These are phyloP conservation scores for Aspergillus aculeatinus DNA, from an alignment of 2,329 filamentous ascomycete species.

Conservation along the genomic window DNA sequence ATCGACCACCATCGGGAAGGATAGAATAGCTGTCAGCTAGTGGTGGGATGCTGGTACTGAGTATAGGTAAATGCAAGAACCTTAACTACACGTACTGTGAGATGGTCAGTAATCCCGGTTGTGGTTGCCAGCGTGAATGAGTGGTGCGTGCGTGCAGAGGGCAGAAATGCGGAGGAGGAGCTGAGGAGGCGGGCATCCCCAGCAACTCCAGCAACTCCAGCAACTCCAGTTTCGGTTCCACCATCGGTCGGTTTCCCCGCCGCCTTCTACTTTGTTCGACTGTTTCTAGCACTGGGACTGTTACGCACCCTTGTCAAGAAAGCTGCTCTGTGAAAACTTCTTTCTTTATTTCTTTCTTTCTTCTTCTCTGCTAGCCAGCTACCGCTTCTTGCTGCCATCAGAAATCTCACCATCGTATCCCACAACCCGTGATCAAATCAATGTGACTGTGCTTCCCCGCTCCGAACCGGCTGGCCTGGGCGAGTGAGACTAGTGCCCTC, in stretches of 20 bases:
- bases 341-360: not conserved
- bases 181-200: no score
- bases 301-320: no score
- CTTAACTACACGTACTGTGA: no score
- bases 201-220: not conserved
- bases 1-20: not conserved
- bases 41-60: no score
- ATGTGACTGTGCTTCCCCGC: slow-evolving; percentile 1
- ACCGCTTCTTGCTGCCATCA: no score
- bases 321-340: no score
- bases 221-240: not conserved
- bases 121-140: not conserved
- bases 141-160: not conserved
- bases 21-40: not conserved
- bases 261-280: not conserved
- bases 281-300: not conserved
- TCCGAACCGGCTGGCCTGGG: not conserved
- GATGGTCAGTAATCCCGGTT: no score
- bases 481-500: not conserved
- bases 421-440: not conserved
- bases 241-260: slow-evolving; percentile 1
- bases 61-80: no score
- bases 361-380: not conserved
- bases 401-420: not conserved
- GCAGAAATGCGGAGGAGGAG: no score